Base-by-base conservation (phyloP, 306 rosid genomes). In the Citrullus colocynthis region DNA sequence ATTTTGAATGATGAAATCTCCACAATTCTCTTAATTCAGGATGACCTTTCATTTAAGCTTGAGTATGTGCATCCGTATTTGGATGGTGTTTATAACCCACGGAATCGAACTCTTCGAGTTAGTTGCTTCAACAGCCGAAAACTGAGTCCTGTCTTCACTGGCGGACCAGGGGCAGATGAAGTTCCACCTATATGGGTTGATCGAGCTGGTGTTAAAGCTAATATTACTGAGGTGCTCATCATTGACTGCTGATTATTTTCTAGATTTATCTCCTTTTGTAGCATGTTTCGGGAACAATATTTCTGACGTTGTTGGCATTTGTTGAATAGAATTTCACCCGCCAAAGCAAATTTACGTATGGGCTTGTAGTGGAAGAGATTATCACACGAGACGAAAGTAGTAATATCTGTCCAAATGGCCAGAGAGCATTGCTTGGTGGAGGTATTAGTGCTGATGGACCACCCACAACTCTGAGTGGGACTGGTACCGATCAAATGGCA, bases 131-230 rank as follows among this genome's bases (percentile, higher is more conserved):
- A 95, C 81, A 91, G 96, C 86, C 88, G 96, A 82, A 95, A 95
- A 82, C 61, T 87, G 86, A 95, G 99, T 89, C 99, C 99, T 2
- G 97, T 91, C 74, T 95, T 95, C 85, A 95, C 93, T 37, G 97
- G 96, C 44, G 99, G 99, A 6, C 99, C 99, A 13, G 97, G 99
- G 78, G 85, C 88, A 72, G 97, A 95, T 82, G 99, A 95, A 85
- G 97, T 95, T 24, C 97, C 99, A 20, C 97, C 97, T 7, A 86
- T 95, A 78, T 90, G 96, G 99, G 96, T 95, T 55, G 99, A 95
- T 82, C 97, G 97, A 59, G 90, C 91, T 61, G 99, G 99, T 1
- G 73, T 85, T 52, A 95, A 95, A 87, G 89, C 97, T 69, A 95
- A 92, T 84, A 86, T 95, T 54, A 95, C 96, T 21, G 99, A 95